Conservation (phyloP, 2,329 filamentous ascomycete species). For the Penicillium sp. region DNA sequence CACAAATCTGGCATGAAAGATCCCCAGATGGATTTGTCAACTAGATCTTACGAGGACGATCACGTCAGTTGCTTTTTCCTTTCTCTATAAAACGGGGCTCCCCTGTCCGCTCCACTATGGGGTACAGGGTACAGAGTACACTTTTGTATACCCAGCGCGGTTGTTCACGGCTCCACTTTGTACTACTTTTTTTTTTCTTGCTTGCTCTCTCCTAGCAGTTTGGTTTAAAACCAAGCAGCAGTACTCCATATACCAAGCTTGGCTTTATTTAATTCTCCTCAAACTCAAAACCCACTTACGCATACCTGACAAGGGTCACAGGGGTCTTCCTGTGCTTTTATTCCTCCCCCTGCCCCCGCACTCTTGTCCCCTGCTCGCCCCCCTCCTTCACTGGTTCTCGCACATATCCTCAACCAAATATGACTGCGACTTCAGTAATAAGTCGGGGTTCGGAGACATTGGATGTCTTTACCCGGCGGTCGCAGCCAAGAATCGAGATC, state of each 20-base stretch:
- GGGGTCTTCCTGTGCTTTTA: not conserved
- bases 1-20: constrained; percentile 4
- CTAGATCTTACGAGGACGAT: not conserved
- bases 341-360: not conserved
- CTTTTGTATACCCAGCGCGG: constrained; percentile 19
- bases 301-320: not conserved
- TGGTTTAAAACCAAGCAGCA: not conserved
- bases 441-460: constrained; percentile 31
- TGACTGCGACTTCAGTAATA: constrained; percentile 31
- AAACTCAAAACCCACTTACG: not conserved
- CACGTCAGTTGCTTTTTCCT: not conserved
- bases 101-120: constrained; percentile 7
- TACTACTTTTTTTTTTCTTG: constrained; percentile 19
- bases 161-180: constrained; percentile 31
- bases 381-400: not conserved
- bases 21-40: constrained; percentile 16
- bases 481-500: constrained; percentile 37
- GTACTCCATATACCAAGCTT: not conserved
- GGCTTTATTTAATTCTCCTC: not conserved
- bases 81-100: constrained; percentile 14
- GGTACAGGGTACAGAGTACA: not conserved
- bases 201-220: not conserved
- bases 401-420: constrained; percentile 3
- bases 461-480: constrained; percentile 32
- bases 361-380: not conserved